These are phyloP conservation scores for Xylaria scruposa DNA, from an alignment of 495 filamentous ascomycete species.

Conservation along the genomic window DNA sequence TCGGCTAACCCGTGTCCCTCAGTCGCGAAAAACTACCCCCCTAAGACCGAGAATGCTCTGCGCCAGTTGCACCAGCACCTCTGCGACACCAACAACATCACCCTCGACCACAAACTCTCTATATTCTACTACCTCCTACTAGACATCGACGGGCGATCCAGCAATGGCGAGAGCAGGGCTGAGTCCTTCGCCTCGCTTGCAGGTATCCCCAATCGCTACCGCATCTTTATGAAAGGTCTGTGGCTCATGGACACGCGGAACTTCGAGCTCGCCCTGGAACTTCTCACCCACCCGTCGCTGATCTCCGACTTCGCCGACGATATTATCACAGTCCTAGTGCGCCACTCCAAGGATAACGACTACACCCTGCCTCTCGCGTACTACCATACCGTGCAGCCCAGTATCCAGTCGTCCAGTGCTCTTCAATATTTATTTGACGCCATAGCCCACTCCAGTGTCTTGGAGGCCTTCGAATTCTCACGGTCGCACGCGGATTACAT, in stretches of 20 bases:
- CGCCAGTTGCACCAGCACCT: conserved; percentile 70
- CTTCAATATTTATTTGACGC: conserved; percentile 70
- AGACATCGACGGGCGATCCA: conserved; percentile 64
- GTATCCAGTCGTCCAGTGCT: conserved; percentile 63
- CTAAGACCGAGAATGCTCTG: conserved; percentile 67
- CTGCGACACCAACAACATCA: conserved; percentile 59
- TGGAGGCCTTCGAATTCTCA: conserved; percentile 76
- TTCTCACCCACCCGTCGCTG: conserved; percentile 76
- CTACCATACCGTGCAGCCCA: conserved; percentile 73
- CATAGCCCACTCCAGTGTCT: conserved; percentile 68
- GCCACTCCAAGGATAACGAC: conserved; percentile 64
- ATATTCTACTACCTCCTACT: conserved; percentile 82
- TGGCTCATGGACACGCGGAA: conserved; percentile 78
- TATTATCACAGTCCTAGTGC: conserved; percentile 73
- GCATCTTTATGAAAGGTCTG: conserved; percentile 78
- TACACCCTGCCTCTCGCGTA: conserved; percentile 74
- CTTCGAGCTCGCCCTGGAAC: conserved; percentile 72
- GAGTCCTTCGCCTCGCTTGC: conserved; percentile 58
- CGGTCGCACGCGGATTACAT: conserved; percentile 65
- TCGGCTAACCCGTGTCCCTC: conserved; percentile 1
- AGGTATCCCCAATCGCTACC: conserved; percentile 67
- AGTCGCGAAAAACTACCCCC: conserved; percentile 68
- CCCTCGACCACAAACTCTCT: conserved; percentile 76
- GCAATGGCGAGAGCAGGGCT: conserved; percentile 56
- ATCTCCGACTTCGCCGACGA: conserved; percentile 83